Evolutionary conservation across 2,329 filamentous ascomycete species (phyloP).

Genomic region (Neonectria neomacrospora): DNA sequence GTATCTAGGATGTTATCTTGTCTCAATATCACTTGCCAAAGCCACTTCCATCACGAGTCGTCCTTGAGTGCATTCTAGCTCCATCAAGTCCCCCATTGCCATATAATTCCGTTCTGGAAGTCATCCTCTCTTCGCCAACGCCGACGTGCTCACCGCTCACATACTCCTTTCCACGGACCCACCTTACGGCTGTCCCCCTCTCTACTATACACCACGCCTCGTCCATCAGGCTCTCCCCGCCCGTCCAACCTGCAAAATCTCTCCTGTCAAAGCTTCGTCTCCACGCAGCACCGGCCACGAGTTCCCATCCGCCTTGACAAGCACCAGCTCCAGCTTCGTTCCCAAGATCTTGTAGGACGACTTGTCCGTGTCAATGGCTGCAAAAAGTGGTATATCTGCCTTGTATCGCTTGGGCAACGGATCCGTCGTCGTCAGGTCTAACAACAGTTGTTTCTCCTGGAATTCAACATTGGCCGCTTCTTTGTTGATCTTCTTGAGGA

Average conservation of each 20-base stretch:
- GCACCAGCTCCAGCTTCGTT: slow-evolving; percentile 85
- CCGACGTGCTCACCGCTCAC: slow-evolving; percentile 21
- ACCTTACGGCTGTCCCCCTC: not conserved
- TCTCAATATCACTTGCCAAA: not conserved
- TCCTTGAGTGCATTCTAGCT: not conserved
- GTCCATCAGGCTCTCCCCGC: slow-evolving; percentile 67
- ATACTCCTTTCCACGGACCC: slow-evolving; percentile 21
- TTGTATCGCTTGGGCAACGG: slow-evolving; percentile 81
- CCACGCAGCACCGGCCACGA: slow-evolving; percentile 88
- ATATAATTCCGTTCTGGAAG: slow-evolving; percentile 5
- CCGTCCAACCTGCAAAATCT: slow-evolving; percentile 90
- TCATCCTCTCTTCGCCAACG: slow-evolving; percentile 5
- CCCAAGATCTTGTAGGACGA: slow-evolving; percentile 85
- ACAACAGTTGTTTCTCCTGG: slow-evolving; percentile 67
- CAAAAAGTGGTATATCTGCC: slow-evolving; percentile 79
- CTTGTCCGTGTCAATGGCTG: slow-evolving; percentile 77
- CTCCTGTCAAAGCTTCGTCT: slow-evolving; percentile 74
- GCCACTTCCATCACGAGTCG: not conserved
- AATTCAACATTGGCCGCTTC: slow-evolving; percentile 79
- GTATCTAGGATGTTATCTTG: not conserved
- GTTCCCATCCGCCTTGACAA: slow-evolving; percentile 76
- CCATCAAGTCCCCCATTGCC: not conserved
- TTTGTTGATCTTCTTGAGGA: slow-evolving; percentile 97
- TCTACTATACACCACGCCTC: slow-evolving; percentile 8
- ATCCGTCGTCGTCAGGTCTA: slow-evolving; percentile 90